A percentile compares a stretch with the other conserved stretches of the same genome.
Conservation (phyloP, 164 flowering plant genomes). For the Umbilicus rupestris region DNA sequence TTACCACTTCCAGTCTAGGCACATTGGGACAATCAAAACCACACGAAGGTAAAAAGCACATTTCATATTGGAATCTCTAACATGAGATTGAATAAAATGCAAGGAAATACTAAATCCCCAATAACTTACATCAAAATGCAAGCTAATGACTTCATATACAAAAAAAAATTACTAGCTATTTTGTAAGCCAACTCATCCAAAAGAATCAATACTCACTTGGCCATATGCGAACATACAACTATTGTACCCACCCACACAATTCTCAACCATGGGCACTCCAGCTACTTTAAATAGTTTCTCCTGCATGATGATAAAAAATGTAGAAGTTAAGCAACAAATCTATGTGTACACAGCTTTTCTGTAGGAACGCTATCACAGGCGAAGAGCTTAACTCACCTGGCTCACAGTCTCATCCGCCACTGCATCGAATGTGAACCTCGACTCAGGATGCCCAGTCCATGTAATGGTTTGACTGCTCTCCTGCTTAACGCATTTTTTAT, state of each 20-base stretch:
- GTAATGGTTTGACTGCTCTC: slow-evolving; percentile 72
- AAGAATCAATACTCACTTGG: slow-evolving; percentile 44
- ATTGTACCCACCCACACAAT: slow-evolving; percentile 89
- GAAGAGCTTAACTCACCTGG: slow-evolving; percentile 68
- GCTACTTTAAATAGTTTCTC: slow-evolving; percentile 89
- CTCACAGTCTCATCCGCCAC: slow-evolving; percentile 92
- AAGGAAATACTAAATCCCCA: too few relatives aligned
- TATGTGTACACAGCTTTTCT: background rate
- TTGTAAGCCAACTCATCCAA: background rate
- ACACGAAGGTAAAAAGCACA: background rate
- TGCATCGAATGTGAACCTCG: slow-evolving; percentile 83
- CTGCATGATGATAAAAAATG: slow-evolving; percentile 22
- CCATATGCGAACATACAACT: slow-evolving; percentile 99
- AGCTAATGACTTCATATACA: background rate
- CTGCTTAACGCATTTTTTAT: slow-evolving; percentile 68
- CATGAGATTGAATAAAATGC: background rate
- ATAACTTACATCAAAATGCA: too few relatives aligned
- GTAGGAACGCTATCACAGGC: background rate
- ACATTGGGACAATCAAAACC: background rate
- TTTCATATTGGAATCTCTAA: background rate
- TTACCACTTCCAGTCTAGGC: slow-evolving; percentile 96
- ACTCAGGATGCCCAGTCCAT: slow-evolving; percentile 92
- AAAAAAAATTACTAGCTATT: background rate
- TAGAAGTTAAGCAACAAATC: background rate
- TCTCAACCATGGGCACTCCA: slow-evolving; percentile 96